Evolutionary conservation across 1,284 basidiomycete genomes (phyloP).

Genomic region (Hemileia vastatrix): DNA sequence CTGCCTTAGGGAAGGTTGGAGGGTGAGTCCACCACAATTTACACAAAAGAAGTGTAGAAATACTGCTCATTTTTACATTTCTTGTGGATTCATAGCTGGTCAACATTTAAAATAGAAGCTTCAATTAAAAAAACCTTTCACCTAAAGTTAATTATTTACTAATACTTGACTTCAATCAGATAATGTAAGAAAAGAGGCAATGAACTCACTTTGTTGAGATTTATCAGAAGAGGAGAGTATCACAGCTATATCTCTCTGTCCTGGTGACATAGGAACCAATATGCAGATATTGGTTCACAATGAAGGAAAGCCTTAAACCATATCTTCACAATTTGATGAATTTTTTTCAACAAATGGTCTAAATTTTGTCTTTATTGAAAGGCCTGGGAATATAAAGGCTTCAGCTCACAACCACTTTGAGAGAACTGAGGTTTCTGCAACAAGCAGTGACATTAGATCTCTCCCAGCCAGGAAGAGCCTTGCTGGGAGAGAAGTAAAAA

Average conservation of each 20-base stretch:
- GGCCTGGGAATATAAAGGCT: not conserved
- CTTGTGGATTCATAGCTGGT: no score
- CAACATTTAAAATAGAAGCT: no score
- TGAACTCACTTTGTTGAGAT: slow-evolving; percentile 17
- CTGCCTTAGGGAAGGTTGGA: slow-evolving; percentile 1
- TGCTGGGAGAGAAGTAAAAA: no score
- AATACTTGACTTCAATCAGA: not conserved
- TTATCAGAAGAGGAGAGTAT: slow-evolving; percentile 12
- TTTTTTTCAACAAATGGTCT: no score
- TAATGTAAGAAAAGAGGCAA: slow-evolving; percentile 18
- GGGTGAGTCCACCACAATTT: slow-evolving; percentile 2
- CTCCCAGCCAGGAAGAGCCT: no score
- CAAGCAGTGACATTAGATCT: no score
- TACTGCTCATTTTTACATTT: not conserved
- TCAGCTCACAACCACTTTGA: slow-evolving; percentile 3
- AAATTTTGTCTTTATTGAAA: no score
- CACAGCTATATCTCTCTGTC: slow-evolving; percentile 9
- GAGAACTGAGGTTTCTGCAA: no score
- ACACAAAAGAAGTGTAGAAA: no score
- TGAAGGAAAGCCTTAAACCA: slow-evolving; percentile 1
- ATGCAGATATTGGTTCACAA: slow-evolving; percentile 1
- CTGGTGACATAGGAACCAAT: slow-evolving; percentile 16
- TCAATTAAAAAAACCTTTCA: no score
- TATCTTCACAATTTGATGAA: not conserved
- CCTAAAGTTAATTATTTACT: not conserved